A percentile compares a stretch with the other conserved stretches of the same genome.
Conservation (phyloP, 2,329 filamentous ascomycete genomes). For the Pleoardoris graminearum region DNA sequence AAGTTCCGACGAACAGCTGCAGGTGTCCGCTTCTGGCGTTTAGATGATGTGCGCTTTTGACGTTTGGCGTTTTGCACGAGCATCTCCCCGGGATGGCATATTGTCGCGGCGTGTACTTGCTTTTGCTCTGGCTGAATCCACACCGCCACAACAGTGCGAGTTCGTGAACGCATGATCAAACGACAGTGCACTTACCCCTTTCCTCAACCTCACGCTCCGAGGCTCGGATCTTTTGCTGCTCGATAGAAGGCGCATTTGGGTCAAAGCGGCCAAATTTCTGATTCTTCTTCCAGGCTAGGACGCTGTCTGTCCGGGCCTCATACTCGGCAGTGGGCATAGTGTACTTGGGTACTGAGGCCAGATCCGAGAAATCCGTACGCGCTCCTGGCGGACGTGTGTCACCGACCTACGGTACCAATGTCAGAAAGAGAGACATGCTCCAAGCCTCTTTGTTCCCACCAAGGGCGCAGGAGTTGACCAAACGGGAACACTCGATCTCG, state of each 20-base stretch:
- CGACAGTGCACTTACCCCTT: slow-evolving; percentile 57
- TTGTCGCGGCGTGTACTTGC: slow-evolving; percentile 1
- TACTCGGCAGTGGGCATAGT: slow-evolving; percentile 85
- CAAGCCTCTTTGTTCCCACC: slow-evolving; percentile 13
- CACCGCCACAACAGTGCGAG: slow-evolving; percentile 21
- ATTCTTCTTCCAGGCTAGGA: slow-evolving; percentile 93
- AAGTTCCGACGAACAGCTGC: slow-evolving; percentile 16
- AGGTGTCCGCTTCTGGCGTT: slow-evolving; percentile 20
- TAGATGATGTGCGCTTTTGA: slow-evolving; percentile 19
- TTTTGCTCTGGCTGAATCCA: slow-evolving; percentile 23
- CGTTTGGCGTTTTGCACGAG: slow-evolving; percentile 14
- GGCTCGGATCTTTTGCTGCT: slow-evolving; percentile 71
- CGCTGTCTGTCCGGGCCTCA: slow-evolving; percentile 81
- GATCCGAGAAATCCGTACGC: slow-evolving; percentile 79
- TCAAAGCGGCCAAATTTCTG: slow-evolving; percentile 97
- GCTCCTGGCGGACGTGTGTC: slow-evolving; percentile 77
- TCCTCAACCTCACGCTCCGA: slow-evolving; percentile 70
- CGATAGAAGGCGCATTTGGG: slow-evolving; percentile 74
- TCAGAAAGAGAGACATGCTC: slow-evolving; percentile 28
- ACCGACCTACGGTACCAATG: slow-evolving; percentile 61
- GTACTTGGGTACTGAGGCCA: slow-evolving; percentile 84
- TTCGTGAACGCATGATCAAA: slow-evolving; percentile 17
- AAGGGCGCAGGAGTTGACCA: too few species aligned
- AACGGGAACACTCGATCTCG: too few species aligned
- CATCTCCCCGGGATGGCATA: slow-evolving; percentile 13